Evolutionary conservation across 2,329 filamentous ascomycete species (phyloP).

Genomic region (Teratosphaeria nubilosa): DNA sequence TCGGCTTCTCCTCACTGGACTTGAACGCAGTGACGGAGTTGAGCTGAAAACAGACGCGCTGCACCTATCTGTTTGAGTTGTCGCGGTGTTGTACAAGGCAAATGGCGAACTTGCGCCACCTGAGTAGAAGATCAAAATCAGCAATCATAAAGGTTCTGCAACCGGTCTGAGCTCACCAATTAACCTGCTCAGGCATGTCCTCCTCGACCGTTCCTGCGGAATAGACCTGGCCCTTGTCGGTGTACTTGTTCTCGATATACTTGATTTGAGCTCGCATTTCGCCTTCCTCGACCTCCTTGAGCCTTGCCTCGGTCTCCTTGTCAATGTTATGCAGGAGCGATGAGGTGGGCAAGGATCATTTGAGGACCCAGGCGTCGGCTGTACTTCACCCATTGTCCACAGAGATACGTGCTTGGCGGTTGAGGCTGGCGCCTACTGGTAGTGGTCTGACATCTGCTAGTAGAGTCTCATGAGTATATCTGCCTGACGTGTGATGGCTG

Average conservation of each 20-base stretch:
- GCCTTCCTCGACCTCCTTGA: slow-evolving; percentile 18
- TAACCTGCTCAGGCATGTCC: slow-evolving; percentile 19
- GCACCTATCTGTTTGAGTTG: slow-evolving; percentile 9
- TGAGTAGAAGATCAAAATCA: slow-evolving; percentile 4
- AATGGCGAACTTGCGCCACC: slow-evolving; percentile 9
- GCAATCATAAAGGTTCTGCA: not conserved
- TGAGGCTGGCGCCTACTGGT: not conserved
- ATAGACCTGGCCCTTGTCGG: slow-evolving; percentile 17
- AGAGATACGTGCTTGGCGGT: too few relatives aligned
- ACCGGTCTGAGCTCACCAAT: slow-evolving; percentile 5
- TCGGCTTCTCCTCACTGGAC: slow-evolving; percentile 10
- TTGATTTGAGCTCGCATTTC: slow-evolving; percentile 17
- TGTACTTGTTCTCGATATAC: slow-evolving; percentile 19
- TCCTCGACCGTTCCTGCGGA: slow-evolving; percentile 19
- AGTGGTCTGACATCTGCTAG: not conserved
- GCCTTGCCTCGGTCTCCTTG: slow-evolving; percentile 12
- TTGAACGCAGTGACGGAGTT: slow-evolving; percentile 19
- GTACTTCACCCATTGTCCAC: too few relatives aligned
- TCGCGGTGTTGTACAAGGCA: slow-evolving; percentile 12
- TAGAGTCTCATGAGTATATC: not conserved
- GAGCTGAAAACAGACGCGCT: slow-evolving; percentile 16
- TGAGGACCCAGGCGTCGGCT: too few relatives aligned
- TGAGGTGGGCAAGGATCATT: too few relatives aligned
- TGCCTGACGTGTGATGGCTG: too few relatives aligned
- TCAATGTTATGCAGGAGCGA: too few relatives aligned